Conservation (phyloP, 179 eudicot genomes). For the Gypsophila paniculata region DNA sequence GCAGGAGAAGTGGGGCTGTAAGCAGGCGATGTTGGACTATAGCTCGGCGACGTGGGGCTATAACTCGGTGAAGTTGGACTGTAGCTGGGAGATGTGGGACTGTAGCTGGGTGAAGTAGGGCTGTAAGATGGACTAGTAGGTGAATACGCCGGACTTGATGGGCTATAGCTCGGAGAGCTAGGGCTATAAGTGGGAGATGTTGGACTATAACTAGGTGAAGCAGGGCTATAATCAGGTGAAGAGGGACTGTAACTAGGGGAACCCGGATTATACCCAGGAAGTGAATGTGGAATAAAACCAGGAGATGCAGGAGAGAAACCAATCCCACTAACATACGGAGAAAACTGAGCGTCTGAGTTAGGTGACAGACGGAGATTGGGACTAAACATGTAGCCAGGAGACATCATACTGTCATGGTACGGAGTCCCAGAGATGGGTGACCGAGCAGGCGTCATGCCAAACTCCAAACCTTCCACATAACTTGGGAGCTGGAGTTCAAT, state of each 20-base stretch:
- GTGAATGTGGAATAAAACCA: constrained; percentile 24
- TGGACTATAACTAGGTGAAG: constrained; percentile 72
- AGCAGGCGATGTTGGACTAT: constrained; percentile 70
- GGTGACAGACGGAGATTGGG: constrained; percentile 75
- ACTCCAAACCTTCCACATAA: constrained; percentile 80
- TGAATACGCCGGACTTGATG: constrained; percentile 69
- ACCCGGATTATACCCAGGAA: constrained; percentile 72
- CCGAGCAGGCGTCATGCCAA: constrained; percentile 85
- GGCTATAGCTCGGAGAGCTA: constrained; percentile 79
- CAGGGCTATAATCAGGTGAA: constrained; percentile 71
- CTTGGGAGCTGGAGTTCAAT: constrained; percentile 89
- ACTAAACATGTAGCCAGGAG: constrained; percentile 68
- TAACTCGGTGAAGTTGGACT: constrained; percentile 63
- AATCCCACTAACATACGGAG: constrained; percentile 78
- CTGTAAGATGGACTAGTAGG: constrained; percentile 82
- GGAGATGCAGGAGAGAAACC: constrained; percentile 65
- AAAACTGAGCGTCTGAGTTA: constrained; percentile 63
- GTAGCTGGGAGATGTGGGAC: constrained; percentile 23
- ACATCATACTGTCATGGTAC: constrained; percentile 84
- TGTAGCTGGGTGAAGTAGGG: constrained; percentile 55
- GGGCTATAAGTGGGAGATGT: constrained; percentile 82
- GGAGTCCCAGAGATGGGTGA: constrained; percentile 83
- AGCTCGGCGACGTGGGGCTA: constrained; percentile 80
- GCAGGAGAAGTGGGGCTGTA: constrained; percentile 82
- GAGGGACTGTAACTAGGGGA: constrained; percentile 75